Percentiles rank a stretch among this genome's conserved stretches.
phyloP scores from a whole-genome alignment of 2,329 filamentous ascomycete species.

The Cordyceps pruinosa region DNA sequence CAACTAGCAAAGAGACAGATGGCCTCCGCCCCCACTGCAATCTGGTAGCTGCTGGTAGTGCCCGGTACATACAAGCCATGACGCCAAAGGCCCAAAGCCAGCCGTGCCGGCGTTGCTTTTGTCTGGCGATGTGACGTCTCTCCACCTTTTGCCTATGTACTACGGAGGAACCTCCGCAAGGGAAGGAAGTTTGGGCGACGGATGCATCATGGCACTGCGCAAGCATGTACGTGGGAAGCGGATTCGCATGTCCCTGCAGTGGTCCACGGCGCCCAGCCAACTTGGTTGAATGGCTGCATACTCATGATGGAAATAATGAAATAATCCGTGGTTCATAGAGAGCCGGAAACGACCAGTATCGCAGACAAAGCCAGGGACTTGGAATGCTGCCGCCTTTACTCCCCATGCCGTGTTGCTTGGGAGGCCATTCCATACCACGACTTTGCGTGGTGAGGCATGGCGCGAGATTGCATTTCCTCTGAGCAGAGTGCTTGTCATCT shows the following conservation, averaged over 20 bases:
- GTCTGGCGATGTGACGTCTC: not conserved
- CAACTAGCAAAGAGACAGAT: too few relatives aligned
- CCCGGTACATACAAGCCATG: not conserved
- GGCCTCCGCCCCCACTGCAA: too few relatives aligned
- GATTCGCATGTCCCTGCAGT: not conserved
- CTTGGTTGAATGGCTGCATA: too few relatives aligned
- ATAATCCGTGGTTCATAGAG: not conserved
- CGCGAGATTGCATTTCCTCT: too few relatives aligned
- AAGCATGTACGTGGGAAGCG: not conserved
- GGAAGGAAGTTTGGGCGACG: not conserved
- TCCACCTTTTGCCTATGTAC: not conserved
- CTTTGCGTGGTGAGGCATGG: too few relatives aligned
- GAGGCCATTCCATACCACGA: not conserved
- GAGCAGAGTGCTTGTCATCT: too few relatives aligned
- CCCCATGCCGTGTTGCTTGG: not conserved
- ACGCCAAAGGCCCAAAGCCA: too few relatives aligned
- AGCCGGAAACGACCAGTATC: not conserved
- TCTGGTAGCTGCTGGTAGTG: not conserved
- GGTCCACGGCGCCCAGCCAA: not conserved
- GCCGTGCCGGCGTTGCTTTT: not conserved
- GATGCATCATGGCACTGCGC: too few relatives aligned
- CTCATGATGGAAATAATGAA: too few relatives aligned
- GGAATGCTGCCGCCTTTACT: not conserved
- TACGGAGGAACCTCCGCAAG: not conserved
- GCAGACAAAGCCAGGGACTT: not conserved